Conservation (phyloP, 371 early-diverging fungal species). For the Umbelopsis sp. region DNA sequence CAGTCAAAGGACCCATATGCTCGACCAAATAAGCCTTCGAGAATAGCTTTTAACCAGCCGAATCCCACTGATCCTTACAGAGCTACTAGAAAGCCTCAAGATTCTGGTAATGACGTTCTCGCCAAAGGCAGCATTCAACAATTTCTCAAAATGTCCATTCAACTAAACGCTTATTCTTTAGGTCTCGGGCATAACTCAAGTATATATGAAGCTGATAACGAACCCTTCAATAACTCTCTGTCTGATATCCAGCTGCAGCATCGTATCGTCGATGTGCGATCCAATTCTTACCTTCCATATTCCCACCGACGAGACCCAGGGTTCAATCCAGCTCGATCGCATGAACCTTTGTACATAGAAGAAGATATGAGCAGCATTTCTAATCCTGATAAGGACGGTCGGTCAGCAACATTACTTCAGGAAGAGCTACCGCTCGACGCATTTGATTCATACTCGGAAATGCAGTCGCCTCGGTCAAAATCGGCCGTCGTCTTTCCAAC, state of each 20-base stretch:
- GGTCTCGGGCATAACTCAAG: not conserved
- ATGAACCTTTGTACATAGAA: conserved; percentile 44
- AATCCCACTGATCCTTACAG: conserved; percentile 8
- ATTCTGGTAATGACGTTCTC: conserved; percentile 2
- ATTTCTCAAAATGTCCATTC: not conserved
- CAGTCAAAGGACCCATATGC: conserved; percentile 12
- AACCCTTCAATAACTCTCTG: not conserved
- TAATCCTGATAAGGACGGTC: conserved; percentile 4
- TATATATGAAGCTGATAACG: not conserved
- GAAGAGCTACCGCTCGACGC: conserved; percentile 3
- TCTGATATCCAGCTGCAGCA: not conserved
- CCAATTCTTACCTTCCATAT: conserved; percentile 52
- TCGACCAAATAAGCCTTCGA: not conserved
- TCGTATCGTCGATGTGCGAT: not conserved
- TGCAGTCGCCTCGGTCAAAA: conserved; percentile 5
- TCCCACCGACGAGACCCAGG: conserved; percentile 42
- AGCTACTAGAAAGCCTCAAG: conserved; percentile 2
- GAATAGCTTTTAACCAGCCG: not conserved
- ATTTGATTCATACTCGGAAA: conserved; percentile 9
- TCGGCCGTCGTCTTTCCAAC: not conserved
- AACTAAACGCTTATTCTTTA: not conserved
- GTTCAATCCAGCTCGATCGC: conserved; percentile 23
- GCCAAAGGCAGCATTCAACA: not conserved
- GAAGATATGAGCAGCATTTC: conserved; percentile 23
- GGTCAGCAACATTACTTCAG: conserved; percentile 10